phyloP scores from a whole-genome alignment of 768 basidiomycete genomes.

The Lyophyllum decastes region DNA sequence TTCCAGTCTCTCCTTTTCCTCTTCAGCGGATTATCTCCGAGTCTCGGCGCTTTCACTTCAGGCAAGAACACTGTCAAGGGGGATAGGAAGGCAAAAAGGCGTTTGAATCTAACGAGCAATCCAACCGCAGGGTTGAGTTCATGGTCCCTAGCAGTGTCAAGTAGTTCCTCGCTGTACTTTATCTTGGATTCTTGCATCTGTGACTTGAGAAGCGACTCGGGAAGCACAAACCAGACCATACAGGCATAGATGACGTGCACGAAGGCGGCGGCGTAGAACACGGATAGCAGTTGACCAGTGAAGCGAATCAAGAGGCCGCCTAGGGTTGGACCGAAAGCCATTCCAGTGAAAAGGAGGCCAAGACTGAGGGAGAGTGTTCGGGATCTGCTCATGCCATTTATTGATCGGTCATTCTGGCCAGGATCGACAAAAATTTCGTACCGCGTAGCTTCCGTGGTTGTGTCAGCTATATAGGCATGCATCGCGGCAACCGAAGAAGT shows the following conservation, averaged over 20 bases:
- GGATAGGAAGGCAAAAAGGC: slow-evolving; percentile 61
- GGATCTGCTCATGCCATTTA: slow-evolving; percentile 42
- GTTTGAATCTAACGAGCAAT: slow-evolving; percentile 40
- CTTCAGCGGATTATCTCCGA: slow-evolving; percentile 38
- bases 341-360: slow-evolving; percentile 74
- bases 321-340: slow-evolving; percentile 75
- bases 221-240: slow-evolving; percentile 61
- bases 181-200: slow-evolving; percentile 43
- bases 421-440: slow-evolving; percentile 21
- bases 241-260: slow-evolving; percentile 52
- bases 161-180: slow-evolving; percentile 35
- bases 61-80: slow-evolving; percentile 73
- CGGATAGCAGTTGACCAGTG: slow-evolving; percentile 56
- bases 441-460: slow-evolving; percentile 56
- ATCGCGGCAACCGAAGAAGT: slow-evolving; percentile 49
- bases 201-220: slow-evolving; percentile 70
- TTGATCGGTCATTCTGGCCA: slow-evolving; percentile 2
- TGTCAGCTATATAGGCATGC: slow-evolving; percentile 74
- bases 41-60: slow-evolving; percentile 19
- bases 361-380: slow-evolving; percentile 62
- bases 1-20: slow-evolving; percentile 60
- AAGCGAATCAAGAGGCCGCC: slow-evolving; percentile 64
- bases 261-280: slow-evolving; percentile 68
- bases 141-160: slow-evolving; percentile 18
- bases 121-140: slow-evolving; percentile 17